Base-by-base conservation (phyloP, 2,329 filamentous ascomycete genomes). In the Corinectria fuckeliana region DNA sequence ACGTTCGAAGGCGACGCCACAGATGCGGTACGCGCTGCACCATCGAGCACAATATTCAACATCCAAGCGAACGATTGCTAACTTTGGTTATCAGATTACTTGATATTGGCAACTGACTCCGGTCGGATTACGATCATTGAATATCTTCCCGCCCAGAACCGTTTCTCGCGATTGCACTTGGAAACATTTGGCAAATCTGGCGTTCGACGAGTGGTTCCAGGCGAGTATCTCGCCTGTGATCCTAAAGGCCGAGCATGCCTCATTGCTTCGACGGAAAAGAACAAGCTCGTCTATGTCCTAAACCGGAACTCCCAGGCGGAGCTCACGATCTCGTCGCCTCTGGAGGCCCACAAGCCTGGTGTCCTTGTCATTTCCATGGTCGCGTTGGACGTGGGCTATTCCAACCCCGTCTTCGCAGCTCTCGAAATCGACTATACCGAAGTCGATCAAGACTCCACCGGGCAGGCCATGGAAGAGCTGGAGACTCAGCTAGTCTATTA, bases 101-200 rank as follows among this genome's bases (percentile, higher is more conserved):
- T 99, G 70, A 95, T 98, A 71, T 87, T 99, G 67, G 91, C 92
- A 53, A 96, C 93, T 48, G 95, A 99, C 79, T 98, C 95, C 25
- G 95, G 95, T 65, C 91, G 95, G 48, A 94, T 99, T 71, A 90
- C 94, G 21, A 93, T 98, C 69, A 84, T 98, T 74, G 94, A 97
- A 78, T 99, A 97, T 76, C 80, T 94, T 32, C 89, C 91, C 13
- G 86, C 91, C 16, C 88, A 93, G 75, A 97, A 97, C 75, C 88
- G 88, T 48, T 97, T 99, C 77, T 89, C 89, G 69, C 89, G 92
- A 45, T 85, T 98, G 65, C 95, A 98, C 72, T 85, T 97, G 56
- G 96, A 99, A 80, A 99, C 96, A 0, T 99, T 96, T 75, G 95
- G 95, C 68, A 99, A 99, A 78, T 98, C 95, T 7, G 96, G 95